Conservation (phyloP, 2,329 filamentous ascomycete species). For the Trichoderma atrobrunneum region DNA sequence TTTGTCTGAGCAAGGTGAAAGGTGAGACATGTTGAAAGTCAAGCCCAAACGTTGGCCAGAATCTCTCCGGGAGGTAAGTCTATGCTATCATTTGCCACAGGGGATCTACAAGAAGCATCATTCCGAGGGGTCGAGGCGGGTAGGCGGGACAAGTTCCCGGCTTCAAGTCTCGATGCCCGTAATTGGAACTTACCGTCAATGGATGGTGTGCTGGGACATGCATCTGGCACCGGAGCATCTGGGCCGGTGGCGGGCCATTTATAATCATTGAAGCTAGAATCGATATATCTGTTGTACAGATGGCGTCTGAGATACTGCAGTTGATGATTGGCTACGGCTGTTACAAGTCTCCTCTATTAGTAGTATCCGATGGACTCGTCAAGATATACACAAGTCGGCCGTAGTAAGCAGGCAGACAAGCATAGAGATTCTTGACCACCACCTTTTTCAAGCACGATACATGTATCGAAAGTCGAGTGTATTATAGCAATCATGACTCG, state of each 20-base stretch:
- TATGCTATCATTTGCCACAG: slow-evolving; percentile 6
- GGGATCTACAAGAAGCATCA: neutral
- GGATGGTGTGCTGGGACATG: neutral
- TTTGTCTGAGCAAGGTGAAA: neutral
- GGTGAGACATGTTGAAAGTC: neutral
- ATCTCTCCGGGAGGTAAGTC: neutral
- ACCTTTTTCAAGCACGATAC: neutral
- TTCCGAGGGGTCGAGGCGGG: neutral
- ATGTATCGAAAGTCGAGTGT: neutral
- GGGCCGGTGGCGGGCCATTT: neutral
- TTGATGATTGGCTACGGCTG: neutral
- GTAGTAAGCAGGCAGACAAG: neutral
- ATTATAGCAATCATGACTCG: neutral
- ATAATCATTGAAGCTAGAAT: neutral
- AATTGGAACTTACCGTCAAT: neutral
- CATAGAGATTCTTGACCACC: neutral
- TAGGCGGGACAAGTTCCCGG: neutral
- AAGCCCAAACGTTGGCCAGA: no score
- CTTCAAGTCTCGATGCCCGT: neutral
- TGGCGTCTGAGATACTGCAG: neutral
- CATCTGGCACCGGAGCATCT: neutral
- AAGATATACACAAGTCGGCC: neutral
- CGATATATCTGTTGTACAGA: no score
- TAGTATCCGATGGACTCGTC: neutral
- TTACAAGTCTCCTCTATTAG: neutral